A percentile compares a stretch with the other conserved stretches of the same genome.
Evolutionary conservation across 176 grass and related monocot genomes (phyloP).

Genomic region (Oryza officinalis): DNA sequence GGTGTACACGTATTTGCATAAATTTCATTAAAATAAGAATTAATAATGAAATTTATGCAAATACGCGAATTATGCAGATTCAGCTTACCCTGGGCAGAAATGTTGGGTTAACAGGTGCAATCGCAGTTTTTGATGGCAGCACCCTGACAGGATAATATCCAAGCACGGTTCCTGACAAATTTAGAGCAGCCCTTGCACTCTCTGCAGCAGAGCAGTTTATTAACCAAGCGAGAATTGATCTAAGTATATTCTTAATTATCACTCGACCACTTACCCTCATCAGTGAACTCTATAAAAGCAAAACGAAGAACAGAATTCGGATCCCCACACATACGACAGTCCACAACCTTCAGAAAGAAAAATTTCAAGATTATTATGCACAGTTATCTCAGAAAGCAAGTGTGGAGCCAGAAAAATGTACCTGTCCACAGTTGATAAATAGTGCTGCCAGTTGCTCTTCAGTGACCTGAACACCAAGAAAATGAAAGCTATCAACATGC

Average conservation of each 20-base stretch:
- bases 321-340: slow-evolving; percentile 97
- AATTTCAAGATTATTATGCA: slow-evolving; percentile 25
- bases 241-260: slow-evolving; percentile 36
- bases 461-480: slow-evolving; percentile 68
- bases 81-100: slow-evolving; percentile 86
- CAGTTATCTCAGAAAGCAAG: slow-evolving; percentile 10
- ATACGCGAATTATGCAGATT: slow-evolving; percentile 19
- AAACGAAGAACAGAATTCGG: slow-evolving; percentile 99
- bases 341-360: slow-evolving; percentile 74
- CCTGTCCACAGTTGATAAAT: slow-evolving; percentile 95
- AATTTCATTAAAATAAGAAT: not conserved
- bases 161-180: slow-evolving; percentile 89
- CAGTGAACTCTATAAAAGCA: slow-evolving; percentile 99
- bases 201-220: slow-evolving; percentile 51
- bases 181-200: slow-evolving; percentile 81
- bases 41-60: not conserved
- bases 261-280: slow-evolving; percentile 71
- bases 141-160: slow-evolving; percentile 98
- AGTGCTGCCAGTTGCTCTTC: slow-evolving; percentile 94
- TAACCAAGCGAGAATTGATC: slow-evolving; percentile 17
- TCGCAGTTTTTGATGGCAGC: slow-evolving; percentile 97
- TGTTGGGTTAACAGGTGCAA: slow-evolving; percentile 94
- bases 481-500: slow-evolving; percentile 20
- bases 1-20: no score
- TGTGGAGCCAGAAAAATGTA: slow-evolving; percentile 25